Base-by-base conservation (phyloP, 1,284 basidiomycete genomes). In the Leccinum proliferum region DNA sequence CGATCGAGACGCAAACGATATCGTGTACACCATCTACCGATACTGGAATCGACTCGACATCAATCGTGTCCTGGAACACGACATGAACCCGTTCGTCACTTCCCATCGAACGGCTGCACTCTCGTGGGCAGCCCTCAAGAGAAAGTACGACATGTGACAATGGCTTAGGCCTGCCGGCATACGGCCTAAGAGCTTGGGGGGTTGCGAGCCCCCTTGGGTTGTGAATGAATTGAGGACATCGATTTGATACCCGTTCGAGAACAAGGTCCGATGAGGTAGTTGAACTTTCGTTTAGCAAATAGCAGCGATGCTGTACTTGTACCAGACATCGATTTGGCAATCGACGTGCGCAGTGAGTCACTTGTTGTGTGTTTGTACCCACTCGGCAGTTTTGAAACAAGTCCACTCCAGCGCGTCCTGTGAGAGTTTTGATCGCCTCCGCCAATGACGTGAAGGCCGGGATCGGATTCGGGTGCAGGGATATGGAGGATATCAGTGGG, bases 11-110 rank as follows among this genome's bases (percentile, higher is more conserved):
- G 90, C 89, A 18, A 83, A 84, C 66, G 90, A 92, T 67, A 89
- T 91, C 68, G 72, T 79, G 56, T 91, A 84, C 69, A 79, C 83
- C 56, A 76, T 92, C 66, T 79, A 82, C 63, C 83, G 83, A 61
- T 89, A 87, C 70, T 91, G 89, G 89, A 87, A 87, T 70, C 80
- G 81, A 59, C 83, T 92, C 63, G 89, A 92, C 73, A 85, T 91
- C 68, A 92, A 92, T 70, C 87, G 89, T 67, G 87, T 92, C 65
- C 85, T 87, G 32, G 89, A 92, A 73, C 82, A 85, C 63, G 89
- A 92, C 71, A 92, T 92, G 90, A 84, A 83, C 62, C 79, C 82
- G 34, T 90, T 92, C 68, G 85, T 87, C 34, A 71, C 77, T 15
- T 77, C 77, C 46, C 80, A 88, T 67, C 73, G 79, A 46, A 75